phyloP scores from a whole-genome alignment of 106 monocot genomes.

The Dendrobium huoshanense region DNA sequence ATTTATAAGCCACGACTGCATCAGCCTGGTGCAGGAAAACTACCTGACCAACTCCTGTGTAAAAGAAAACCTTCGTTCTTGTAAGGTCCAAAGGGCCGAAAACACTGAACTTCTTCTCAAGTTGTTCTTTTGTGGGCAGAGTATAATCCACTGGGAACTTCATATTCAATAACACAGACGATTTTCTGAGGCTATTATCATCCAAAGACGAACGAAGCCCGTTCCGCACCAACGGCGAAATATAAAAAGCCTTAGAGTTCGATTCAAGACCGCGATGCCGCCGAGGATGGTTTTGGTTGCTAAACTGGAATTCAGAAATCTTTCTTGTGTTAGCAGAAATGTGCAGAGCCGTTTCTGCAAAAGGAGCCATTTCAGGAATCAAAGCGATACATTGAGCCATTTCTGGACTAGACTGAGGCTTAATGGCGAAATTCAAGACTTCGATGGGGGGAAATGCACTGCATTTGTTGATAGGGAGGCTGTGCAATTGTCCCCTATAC shows the following conservation, averaged over 20 bases:
- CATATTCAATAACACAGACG: constrained; percentile 34
- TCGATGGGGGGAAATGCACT: not conserved
- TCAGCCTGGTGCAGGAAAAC: constrained; percentile 26
- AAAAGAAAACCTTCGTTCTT: constrained; percentile 43
- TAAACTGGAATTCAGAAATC: not conserved
- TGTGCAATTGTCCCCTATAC: not conserved
- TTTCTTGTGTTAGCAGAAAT: not conserved
- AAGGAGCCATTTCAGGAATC: not conserved
- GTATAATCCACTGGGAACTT: constrained; percentile 41
- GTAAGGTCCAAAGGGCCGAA: constrained; percentile 39
- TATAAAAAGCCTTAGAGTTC: constrained; percentile 15
- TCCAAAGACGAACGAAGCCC: not conserved
- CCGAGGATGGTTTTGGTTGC: not conserved
- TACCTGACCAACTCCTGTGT: constrained; percentile 41
- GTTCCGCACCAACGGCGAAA: constrained; percentile 24
- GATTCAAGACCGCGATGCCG: not conserved
- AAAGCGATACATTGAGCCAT: too few relatives aligned
- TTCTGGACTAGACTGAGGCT: not conserved
- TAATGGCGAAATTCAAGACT: not conserved
- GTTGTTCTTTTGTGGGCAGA: constrained; percentile 35
- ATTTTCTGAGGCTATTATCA: not conserved
- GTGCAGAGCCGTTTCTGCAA: not conserved
- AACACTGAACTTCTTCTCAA: constrained; percentile 31
- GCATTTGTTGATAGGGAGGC: not conserved
- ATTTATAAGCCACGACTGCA: constrained; percentile 30